Conservation (phyloP, 2,329 filamentous ascomycete species). For the Ophiosphaerella narmari region DNA sequence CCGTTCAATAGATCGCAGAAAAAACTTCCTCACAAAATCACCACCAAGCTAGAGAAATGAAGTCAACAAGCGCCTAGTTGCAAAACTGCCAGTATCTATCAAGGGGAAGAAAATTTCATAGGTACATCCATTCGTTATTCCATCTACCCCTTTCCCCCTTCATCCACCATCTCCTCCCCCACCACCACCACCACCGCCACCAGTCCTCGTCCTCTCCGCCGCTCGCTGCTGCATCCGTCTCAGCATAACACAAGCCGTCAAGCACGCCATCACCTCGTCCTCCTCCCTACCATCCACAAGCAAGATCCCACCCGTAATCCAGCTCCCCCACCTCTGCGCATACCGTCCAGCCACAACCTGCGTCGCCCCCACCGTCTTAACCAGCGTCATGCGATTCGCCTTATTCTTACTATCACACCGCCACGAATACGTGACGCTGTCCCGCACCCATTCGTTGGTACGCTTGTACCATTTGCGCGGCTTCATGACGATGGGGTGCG, state of each 20-base stretch:
- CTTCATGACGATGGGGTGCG: slow-evolving; percentile 4
- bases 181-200: slow-evolving; percentile 1
- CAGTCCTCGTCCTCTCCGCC: background rate
- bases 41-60: too few species aligned
- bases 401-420: slow-evolving; percentile 5
- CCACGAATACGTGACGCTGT: slow-evolving; percentile 6
- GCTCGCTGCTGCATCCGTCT: slow-evolving; percentile 9
- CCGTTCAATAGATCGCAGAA: too few species aligned
- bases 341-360: slow-evolving; percentile 5
- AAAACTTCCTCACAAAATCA: too few species aligned
- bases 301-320: slow-evolving; percentile 2
- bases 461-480: slow-evolving; percentile 5
- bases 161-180: slow-evolving; percentile 1
- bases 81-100: too few species aligned
- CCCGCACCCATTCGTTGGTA: slow-evolving; percentile 5
- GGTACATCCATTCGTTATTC: background rate
- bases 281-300: slow-evolving; percentile 4
- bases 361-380: slow-evolving; percentile 1
- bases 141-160: background rate
- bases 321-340: slow-evolving; percentile 7
- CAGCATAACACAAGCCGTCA: slow-evolving; percentile 6
- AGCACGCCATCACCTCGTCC: slow-evolving; percentile 3
- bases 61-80: too few species aligned
- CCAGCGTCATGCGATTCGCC: slow-evolving; percentile 7
- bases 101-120: background rate